Evolutionary conservation across 2,329 filamentous ascomycete species (phyloP).

Genomic region (Sarocladium kiliense): DNA sequence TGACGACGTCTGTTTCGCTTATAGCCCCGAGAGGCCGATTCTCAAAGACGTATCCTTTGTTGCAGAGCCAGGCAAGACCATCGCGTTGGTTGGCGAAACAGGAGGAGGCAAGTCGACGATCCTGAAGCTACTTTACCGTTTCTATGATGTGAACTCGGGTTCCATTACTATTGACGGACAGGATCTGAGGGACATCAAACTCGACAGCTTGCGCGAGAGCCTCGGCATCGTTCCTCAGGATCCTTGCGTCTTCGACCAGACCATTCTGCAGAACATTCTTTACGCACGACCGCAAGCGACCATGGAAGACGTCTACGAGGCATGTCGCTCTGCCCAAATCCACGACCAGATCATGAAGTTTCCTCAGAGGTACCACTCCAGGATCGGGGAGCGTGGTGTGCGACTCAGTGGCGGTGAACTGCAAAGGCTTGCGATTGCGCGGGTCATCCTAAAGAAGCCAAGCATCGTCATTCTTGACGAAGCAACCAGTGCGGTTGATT

Average conservation of each 20-base stretch:
- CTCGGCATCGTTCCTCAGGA: constrained; percentile 63
- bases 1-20: constrained; percentile 48
- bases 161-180: constrained; percentile 53
- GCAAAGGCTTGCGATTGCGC: constrained; percentile 43
- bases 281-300: constrained; percentile 59
- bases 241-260: constrained; percentile 58
- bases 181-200: constrained; percentile 53
- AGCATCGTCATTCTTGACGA: constrained; percentile 37
- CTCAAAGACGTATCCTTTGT: constrained; percentile 44
- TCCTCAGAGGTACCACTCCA: constrained; percentile 42
- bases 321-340: constrained; percentile 56
- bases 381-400: constrained; percentile 43
- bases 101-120: constrained; percentile 60
- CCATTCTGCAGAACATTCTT: constrained; percentile 59
- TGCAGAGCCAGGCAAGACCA: constrained; percentile 46
- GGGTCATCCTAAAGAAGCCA: constrained; percentile 25
- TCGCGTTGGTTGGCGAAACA: constrained; percentile 58
- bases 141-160: constrained; percentile 53
- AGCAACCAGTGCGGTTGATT: constrained; percentile 45
- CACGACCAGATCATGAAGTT: constrained; percentile 60
- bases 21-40: constrained; percentile 46
- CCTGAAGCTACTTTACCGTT: constrained; percentile 54
- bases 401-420: constrained; percentile 46
- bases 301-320: constrained; percentile 53
- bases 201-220: constrained; percentile 50